These are phyloP conservation scores for Triangularia setosa DNA, from an alignment of 2,329 filamentous ascomycete genomes.

Conservation along the genomic window DNA sequence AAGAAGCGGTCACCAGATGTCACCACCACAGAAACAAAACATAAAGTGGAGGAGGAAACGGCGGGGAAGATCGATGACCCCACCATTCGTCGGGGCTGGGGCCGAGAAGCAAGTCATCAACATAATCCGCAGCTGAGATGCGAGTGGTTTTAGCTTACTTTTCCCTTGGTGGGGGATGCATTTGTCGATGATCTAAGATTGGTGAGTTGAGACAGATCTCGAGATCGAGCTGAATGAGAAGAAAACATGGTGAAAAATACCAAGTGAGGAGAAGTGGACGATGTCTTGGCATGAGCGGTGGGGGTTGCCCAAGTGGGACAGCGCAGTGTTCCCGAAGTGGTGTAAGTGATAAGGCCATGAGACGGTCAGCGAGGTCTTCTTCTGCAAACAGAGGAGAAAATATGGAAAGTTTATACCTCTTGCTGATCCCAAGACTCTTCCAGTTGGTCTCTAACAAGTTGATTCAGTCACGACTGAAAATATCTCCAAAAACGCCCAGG, in stretches of 20 bases:
- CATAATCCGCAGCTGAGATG: not conserved
- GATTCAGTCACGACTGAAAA: not conserved
- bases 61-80: not conserved
- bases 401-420: not conserved
- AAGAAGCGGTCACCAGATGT: not conserved
- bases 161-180: not conserved
- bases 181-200: not conserved
- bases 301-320: not conserved
- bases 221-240: not conserved
- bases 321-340: not conserved
- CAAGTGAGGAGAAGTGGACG: not conserved
- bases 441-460: not conserved
- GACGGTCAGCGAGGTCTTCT: not conserved
- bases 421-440: not conserved
- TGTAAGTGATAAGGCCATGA: slow-evolving; percentile 14
- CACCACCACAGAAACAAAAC: not conserved
- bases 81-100: not conserved
- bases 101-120: not conserved
- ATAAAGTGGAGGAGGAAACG: not conserved
- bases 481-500: not conserved
- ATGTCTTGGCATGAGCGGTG: not conserved
- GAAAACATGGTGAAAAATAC: not conserved
- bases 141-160: not conserved
- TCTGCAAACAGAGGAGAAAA: not conserved
- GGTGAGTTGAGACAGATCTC: not conserved